These are phyloP conservation scores for Heimioporus sp. DNA, from an alignment of 768 basidiomycete species.

Conservation along the genomic window DNA sequence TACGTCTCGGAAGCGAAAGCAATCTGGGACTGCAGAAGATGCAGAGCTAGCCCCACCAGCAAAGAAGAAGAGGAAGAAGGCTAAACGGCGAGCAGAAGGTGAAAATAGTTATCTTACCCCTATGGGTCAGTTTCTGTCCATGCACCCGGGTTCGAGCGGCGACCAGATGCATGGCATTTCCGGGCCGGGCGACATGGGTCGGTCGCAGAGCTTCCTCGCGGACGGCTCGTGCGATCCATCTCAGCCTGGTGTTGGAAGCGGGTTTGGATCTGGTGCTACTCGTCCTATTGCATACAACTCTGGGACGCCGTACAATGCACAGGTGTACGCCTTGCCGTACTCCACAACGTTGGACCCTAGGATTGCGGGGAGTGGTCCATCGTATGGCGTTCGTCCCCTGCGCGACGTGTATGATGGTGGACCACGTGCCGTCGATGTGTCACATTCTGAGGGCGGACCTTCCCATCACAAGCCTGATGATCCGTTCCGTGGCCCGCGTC, in stretches of 20 bases:
- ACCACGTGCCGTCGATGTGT: background rate
- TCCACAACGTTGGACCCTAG: slow-evolving; percentile 13
- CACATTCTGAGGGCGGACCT: background rate
- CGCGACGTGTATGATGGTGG: background rate
- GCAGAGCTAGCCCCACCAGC: slow-evolving; percentile 10
- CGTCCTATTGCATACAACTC: slow-evolving; percentile 1
- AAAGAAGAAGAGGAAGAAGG: slow-evolving; percentile 30
- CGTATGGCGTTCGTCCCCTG: background rate
- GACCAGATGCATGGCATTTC: slow-evolving; percentile 18
- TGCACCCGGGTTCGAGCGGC: slow-evolving; percentile 6
- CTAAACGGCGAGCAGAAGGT: slow-evolving; percentile 23
- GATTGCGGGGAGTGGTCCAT: background rate
- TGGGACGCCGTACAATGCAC: background rate
- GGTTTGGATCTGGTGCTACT: slow-evolving; percentile 18
- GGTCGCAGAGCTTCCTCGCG: slow-evolving; percentile 6
- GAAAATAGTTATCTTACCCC: slow-evolving; percentile 3
- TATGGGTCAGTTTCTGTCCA: background rate
- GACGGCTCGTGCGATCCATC: slow-evolving; percentile 16
- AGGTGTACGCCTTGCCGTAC: slow-evolving; percentile 8
- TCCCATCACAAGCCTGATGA: background rate
- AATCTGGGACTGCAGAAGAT: slow-evolving; percentile 22
- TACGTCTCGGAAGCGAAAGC: slow-evolving; percentile 37
- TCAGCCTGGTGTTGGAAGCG: slow-evolving; percentile 15
- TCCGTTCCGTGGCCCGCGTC: background rate
- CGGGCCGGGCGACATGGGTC: slow-evolving; percentile 18